Conservation (phyloP, 495 filamentous ascomycete genomes). For the Aspergillus nidulans region DNA sequence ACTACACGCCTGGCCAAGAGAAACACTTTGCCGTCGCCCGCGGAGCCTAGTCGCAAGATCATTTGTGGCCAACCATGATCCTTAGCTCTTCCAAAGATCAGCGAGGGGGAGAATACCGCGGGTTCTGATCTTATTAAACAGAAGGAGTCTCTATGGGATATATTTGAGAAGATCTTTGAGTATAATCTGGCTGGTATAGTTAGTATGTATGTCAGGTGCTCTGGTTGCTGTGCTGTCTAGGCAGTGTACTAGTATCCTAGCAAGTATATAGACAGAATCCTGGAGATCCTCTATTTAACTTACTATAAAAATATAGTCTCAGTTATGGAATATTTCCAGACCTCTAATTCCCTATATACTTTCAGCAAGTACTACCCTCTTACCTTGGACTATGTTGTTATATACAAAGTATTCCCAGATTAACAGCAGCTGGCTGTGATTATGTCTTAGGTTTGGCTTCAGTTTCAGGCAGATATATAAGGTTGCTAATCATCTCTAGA, state of each 20-base stretch:
- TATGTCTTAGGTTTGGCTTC: conserved; percentile 14
- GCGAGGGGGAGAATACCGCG: not conserved
- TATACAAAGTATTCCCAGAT: conserved; percentile 16
- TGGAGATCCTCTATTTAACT: conserved; percentile 3
- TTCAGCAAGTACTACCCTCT: not conserved
- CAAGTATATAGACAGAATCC: conserved; percentile 8
- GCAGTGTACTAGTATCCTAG: conserved; percentile 12
- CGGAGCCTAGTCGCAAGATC: conserved; percentile 6
- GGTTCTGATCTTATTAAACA: conserved; percentile 1
- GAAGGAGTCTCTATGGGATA: conserved; percentile 13
- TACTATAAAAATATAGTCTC: conserved; percentile 14
- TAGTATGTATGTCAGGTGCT: conserved; percentile 5
- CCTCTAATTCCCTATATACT: not conserved
- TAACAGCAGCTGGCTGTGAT: conserved; percentile 16
- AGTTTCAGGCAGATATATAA: not conserved
- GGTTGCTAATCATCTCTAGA: conserved; percentile 10
- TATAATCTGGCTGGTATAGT: conserved; percentile 20
- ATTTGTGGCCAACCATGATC: not conserved
- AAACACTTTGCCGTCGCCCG: not conserved
- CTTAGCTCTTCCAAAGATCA: conserved; percentile 6
- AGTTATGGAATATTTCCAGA: conserved; percentile 8
- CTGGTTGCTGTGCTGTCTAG: not conserved
- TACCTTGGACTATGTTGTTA: conserved; percentile 16
- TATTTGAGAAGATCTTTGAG: conserved; percentile 12
- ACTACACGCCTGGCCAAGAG: not conserved